Evolutionary conservation across 2,329 filamentous ascomycete species (phyloP).

Genomic region (Trichophyton schoenleinii): DNA sequence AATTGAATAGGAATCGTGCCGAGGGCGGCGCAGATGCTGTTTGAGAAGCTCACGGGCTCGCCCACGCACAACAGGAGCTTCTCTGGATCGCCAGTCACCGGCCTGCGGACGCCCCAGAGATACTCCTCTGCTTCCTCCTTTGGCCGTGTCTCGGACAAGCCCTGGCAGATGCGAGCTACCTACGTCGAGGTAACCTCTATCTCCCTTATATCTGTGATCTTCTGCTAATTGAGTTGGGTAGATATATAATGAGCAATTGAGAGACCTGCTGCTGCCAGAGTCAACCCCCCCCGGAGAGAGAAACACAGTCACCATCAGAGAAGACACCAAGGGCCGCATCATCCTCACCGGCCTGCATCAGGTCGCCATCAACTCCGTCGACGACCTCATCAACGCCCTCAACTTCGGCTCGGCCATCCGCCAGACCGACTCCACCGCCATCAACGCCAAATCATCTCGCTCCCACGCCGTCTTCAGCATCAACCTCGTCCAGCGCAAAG

Average conservation of each 20-base stretch:
- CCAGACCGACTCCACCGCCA: slow-evolving; percentile 91
- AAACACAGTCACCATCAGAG: slow-evolving; percentile 72
- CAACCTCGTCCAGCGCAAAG: slow-evolving; percentile 74
- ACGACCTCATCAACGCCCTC: slow-evolving; percentile 77
- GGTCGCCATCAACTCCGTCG: slow-evolving; percentile 76
- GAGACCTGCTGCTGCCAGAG: slow-evolving; percentile 78
- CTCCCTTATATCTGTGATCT: not conserved
- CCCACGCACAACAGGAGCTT: slow-evolving; percentile 46
- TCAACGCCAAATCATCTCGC: slow-evolving; percentile 93
- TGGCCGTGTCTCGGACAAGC: slow-evolving; percentile 50
- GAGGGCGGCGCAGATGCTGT: slow-evolving; percentile 71
- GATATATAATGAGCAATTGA: slow-evolving; percentile 94
- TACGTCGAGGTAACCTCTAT: slow-evolving; percentile 77
- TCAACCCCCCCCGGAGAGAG: slow-evolving; percentile 57
- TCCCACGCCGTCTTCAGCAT: slow-evolving; percentile 96
- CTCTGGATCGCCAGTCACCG: slow-evolving; percentile 42
- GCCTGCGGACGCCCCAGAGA: slow-evolving; percentile 65
- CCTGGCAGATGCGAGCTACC: slow-evolving; percentile 84
- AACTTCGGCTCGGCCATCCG: slow-evolving; percentile 89
- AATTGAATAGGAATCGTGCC: slow-evolving; percentile 72
- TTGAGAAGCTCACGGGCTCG: slow-evolving; percentile 49
- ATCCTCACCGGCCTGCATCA: slow-evolving; percentile 81
- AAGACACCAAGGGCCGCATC: slow-evolving; percentile 90
- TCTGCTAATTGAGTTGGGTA: slow-evolving; percentile 26
- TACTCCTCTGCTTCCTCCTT: slow-evolving; percentile 48